A percentile compares a stretch with the other conserved stretches of the same genome.
phyloP scores from a whole-genome alignment of 148 eudicot genomes.

The Rhododendron vialii region DNA sequence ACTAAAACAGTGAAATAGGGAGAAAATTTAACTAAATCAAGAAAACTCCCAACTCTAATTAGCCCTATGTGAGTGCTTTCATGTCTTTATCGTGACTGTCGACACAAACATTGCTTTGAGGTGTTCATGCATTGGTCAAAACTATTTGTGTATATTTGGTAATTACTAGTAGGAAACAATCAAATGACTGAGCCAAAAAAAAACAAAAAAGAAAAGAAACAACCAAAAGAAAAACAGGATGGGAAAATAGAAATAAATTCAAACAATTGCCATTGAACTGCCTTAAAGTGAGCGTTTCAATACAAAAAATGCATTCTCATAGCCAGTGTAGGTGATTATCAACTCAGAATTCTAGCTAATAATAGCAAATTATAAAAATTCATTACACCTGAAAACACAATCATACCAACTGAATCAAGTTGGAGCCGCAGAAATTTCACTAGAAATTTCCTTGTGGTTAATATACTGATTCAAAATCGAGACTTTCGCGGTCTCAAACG shows the following conservation, averaged over 20 bases:
- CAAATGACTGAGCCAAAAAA: not conserved
- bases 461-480: constrained; percentile 69
- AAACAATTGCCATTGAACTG: not conserved
- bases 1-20: not conserved
- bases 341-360: not conserved
- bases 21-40: not conserved
- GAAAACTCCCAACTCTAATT: not conserved
- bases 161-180: not conserved
- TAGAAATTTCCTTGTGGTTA: constrained; percentile 42
- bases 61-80: not conserved
- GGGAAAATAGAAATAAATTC: not conserved
- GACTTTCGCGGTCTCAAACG: constrained; percentile 87
- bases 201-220: not conserved
- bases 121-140: not conserved
- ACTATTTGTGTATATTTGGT: not conserved
- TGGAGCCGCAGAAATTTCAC: constrained; percentile 15
- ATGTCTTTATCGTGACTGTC: not conserved
- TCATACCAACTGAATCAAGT: constrained; percentile 9
- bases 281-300: not conserved
- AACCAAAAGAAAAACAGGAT: not conserved
- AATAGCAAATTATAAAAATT: not conserved
- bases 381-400: not conserved
- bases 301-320: not conserved
- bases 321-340: not conserved
- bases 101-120: not conserved